Percentiles rank a stretch among this genome's conserved stretches.
Evolutionary conservation across 148 eudicot species (phyloP).

Genomic region (Agrostemma githago): DNA sequence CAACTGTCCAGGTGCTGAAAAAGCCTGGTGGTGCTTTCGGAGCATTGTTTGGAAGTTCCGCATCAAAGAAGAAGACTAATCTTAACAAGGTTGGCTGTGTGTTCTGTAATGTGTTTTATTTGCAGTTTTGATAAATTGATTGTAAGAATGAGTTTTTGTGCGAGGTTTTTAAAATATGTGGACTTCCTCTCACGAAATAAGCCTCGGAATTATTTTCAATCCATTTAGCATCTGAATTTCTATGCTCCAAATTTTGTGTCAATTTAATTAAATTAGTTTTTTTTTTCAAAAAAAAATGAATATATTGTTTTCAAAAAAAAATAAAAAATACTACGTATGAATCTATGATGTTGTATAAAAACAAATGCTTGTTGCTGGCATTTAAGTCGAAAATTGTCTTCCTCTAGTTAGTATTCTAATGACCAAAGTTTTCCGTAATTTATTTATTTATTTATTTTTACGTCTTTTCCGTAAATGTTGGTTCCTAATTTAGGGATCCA

Average conservation of each 20-base stretch:
- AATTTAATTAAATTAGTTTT: no score
- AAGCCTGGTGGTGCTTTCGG: conserved; percentile 85
- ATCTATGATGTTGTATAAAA: no score
- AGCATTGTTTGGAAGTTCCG: conserved; percentile 68
- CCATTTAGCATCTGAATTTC: not conserved
- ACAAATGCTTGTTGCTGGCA: not conserved
- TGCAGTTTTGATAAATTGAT: not conserved
- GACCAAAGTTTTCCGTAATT: not conserved
- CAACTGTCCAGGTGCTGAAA: conserved; percentile 67
- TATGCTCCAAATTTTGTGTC: not conserved
- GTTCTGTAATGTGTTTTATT: not conserved
- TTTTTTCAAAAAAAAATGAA: no score
- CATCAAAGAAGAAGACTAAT: conserved; percentile 55
- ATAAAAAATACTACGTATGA: no score
- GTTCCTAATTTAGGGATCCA: not conserved
- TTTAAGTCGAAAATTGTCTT: not conserved
- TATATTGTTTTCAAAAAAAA: no score
- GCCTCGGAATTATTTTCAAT: not conserved
- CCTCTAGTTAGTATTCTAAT: not conserved
- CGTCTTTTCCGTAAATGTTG: not conserved
- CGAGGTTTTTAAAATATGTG: not conserved
- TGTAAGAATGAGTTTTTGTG: not conserved
- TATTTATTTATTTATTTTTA: not conserved
- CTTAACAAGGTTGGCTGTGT: conserved; percentile 39
- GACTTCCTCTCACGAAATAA: not conserved